Conservation (phyloP, 331 rosid species). For the Dryas integrifolia region DNA sequence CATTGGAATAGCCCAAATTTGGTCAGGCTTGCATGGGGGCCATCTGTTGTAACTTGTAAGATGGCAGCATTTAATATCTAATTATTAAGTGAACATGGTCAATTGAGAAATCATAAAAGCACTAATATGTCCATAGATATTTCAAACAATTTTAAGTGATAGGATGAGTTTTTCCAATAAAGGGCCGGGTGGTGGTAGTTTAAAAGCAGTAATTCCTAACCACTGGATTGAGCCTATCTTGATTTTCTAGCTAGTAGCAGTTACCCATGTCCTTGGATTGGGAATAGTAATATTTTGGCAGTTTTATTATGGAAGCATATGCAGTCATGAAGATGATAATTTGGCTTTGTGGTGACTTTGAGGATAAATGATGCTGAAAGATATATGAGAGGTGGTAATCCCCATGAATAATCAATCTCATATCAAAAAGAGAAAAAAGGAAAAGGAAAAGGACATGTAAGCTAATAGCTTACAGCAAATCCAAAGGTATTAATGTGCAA, state of each 20-base stretch:
- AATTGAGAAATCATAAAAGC: too few species aligned
- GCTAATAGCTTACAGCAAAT: slow-evolving; percentile 7
- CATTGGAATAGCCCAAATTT: too few species aligned
- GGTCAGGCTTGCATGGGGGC: too few species aligned
- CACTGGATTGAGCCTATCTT: neutral
- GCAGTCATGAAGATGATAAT: too few species aligned
- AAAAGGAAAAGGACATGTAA: neutral
- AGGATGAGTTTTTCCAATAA: neutral
- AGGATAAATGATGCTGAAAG: too few species aligned
- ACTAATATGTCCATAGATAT: too few species aligned
- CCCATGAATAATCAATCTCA: neutral
- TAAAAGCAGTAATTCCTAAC: neutral
- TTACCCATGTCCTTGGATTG: neutral
- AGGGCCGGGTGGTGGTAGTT: neutral
- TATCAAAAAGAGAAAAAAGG: neutral
- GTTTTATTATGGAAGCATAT: neutral
- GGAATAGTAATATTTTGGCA: neutral
- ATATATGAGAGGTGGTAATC: too few species aligned
- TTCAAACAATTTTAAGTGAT: too few species aligned
- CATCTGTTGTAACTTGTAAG: too few species aligned
- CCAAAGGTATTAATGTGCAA: neutral
- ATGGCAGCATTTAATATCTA: too few species aligned
- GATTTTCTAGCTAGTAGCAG: neutral
- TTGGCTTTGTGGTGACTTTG: neutral
- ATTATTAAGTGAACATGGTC: too few species aligned